phyloP scores from a whole-genome alignment of 2,329 filamentous ascomycete species.

The Cercospora citrullina region DNA sequence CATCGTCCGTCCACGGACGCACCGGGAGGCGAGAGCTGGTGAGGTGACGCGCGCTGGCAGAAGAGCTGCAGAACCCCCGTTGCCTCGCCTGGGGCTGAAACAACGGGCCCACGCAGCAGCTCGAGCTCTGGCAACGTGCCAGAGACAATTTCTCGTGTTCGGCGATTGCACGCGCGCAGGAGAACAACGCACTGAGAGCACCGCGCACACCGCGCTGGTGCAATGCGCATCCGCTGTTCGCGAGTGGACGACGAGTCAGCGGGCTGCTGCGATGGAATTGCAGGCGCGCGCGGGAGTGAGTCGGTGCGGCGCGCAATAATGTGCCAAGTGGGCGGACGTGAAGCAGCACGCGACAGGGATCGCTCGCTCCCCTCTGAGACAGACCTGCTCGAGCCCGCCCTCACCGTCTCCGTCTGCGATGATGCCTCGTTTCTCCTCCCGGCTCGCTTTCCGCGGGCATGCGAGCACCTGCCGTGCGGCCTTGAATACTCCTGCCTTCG shows the following conservation, averaged over 20 bases:
- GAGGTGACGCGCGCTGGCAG: background rate
- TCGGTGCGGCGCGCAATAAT: background rate
- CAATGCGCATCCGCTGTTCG: background rate
- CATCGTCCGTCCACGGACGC: constrained; percentile 16
- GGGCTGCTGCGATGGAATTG: background rate
- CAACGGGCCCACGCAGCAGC: background rate
- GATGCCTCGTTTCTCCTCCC: background rate
- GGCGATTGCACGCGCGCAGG: background rate
- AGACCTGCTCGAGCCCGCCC: background rate
- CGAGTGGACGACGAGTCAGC: background rate
- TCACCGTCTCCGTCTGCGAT: background rate
- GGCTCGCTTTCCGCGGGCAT: background rate
- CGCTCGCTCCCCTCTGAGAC: background rate
- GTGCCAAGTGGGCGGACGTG: background rate
- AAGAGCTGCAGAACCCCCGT: background rate
- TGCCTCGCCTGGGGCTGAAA: background rate
- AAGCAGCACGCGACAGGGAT: background rate
- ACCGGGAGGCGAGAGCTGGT: background rate
- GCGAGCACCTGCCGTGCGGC: background rate
- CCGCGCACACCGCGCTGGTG: background rate
- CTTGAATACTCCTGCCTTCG: background rate
- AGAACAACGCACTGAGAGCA: background rate
- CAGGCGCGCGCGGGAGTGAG: background rate
- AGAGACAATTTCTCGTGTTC: background rate
- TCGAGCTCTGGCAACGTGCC: background rate